Conservation (phyloP, 169 alveolate species). For the Plasmodium knowlesi region DNA sequence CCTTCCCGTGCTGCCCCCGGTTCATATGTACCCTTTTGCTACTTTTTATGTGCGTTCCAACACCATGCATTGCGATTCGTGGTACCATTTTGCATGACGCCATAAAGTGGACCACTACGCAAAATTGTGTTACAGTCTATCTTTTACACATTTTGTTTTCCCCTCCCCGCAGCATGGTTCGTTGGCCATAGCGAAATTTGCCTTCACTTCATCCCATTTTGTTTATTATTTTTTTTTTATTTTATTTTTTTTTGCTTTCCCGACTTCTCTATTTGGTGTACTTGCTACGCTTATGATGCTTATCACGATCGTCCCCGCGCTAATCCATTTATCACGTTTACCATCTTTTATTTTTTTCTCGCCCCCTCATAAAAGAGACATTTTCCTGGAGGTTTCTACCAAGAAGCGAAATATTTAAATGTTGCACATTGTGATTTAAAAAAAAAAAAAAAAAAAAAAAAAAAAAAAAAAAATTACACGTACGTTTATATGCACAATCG, state of each 20-base stretch:
- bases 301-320: background rate
- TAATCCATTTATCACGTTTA: background rate
- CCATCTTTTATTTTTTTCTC: background rate
- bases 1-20: background rate
- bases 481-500: background rate
- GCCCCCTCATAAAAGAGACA: slow-evolving; percentile 13
- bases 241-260: background rate
- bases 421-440: slow-evolving; percentile 4
- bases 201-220: background rate
- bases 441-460: background rate
- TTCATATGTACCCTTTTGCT: background rate
- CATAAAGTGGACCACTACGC: background rate
- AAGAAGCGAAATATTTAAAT: background rate
- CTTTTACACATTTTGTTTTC: background rate
- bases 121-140: background rate
- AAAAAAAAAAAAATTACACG: background rate
- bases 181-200: background rate
- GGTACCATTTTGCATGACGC: background rate
- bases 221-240: background rate
- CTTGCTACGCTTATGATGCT: background rate
- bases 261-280: background rate
- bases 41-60: background rate
- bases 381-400: background rate
- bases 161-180: background rate
- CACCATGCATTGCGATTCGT: background rate